Evolutionary conservation across 345 rosid species (phyloP), one percentile per base, ranked within the genome.

Genomic region (Balakata baccata): DNA sequence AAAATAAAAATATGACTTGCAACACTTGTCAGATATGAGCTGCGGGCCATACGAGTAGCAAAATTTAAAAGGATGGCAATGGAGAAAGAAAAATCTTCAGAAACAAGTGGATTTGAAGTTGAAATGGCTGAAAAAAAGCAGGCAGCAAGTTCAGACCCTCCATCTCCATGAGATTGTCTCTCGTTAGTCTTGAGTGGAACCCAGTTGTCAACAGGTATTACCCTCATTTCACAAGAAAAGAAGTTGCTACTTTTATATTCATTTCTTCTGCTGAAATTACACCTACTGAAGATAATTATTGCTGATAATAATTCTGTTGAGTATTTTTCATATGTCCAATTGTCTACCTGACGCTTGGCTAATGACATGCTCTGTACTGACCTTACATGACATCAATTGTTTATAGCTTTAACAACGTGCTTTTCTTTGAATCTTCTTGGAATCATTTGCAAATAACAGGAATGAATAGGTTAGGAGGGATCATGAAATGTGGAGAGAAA

Each of bases 121-220:
- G 90, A 90, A 82, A 84, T 90, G 92, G 78, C 86, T 22, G 90
- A 88, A 67, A 81, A 88, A 45, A 75, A 77, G 70, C 74, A 73
- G 50, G 73, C 80, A 45, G 73, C 68, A 41, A 45, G 39, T 68
- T 38, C 68, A 76, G 78, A 79, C 57, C 81, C 83, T 23, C 23
- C 81, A 62, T 70, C 79, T 39, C 82, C 82, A 47, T 82, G 77
- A 84, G 71, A 77, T 69, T 23, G 14, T 34, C 39, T 20, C n/a
- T 10, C 25, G 20, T 22, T 56, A 50, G 56, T 51, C 38, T 41
- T 64, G 45, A 53, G 47, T 17, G 68, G 57, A 73, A 47, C 23
- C 47, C 5, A 18, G 74, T 50, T 69, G 3, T 17, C 56, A 66
- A 12, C 64, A 51, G 81, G 83, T 77, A 59, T n/a, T 20, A 7